Evolutionary conservation across 1,139 yeast species (phyloP).

Genomic region (Eremothecium sinecaudum): DNA sequence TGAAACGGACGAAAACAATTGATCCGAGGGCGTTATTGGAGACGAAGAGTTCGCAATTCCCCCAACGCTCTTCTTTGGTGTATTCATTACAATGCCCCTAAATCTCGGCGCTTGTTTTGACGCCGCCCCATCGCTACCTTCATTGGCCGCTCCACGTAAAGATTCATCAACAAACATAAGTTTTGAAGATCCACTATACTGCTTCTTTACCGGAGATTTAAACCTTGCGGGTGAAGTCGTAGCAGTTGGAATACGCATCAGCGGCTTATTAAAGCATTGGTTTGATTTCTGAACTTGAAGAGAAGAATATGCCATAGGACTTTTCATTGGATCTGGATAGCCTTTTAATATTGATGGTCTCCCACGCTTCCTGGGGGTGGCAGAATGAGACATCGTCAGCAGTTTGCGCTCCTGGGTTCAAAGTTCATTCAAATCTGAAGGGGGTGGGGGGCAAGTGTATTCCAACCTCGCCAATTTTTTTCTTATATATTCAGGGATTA

Average conservation of each 20-base stretch:
- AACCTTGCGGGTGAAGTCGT: slow-evolving; percentile 19
- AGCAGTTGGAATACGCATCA: slow-evolving; percentile 24
- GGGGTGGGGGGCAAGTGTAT: no score
- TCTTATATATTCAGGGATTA: no score
- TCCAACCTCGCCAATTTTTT: no score
- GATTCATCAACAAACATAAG: slow-evolving; percentile 1
- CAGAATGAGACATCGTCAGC: not conserved
- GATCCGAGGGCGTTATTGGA: slow-evolving; percentile 12
- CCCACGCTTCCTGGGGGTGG: slow-evolving; percentile 24
- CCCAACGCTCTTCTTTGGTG: slow-evolving; percentile 17
- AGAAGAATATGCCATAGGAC: slow-evolving; percentile 32
- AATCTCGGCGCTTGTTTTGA: slow-evolving; percentile 19
- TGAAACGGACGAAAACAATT: slow-evolving; percentile 18
- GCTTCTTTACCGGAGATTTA: slow-evolving; percentile 16
- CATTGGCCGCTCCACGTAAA: slow-evolving; percentile 8
- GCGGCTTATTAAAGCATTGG: slow-evolving; percentile 26
- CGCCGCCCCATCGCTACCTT: slow-evolving; percentile 7
- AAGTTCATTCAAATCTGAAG: no score
- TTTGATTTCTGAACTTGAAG: slow-evolving; percentile 25
- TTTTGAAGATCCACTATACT: slow-evolving; percentile 10
- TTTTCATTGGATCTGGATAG: slow-evolving; percentile 29
- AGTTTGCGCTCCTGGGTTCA: no score
- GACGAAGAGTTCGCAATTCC: slow-evolving; percentile 9
- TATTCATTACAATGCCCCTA: slow-evolving; percentile 24
- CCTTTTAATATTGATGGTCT: slow-evolving; percentile 30